Base-by-base conservation (phyloP, 257 asterid genomes). In the Gentiana macrophylla region DNA sequence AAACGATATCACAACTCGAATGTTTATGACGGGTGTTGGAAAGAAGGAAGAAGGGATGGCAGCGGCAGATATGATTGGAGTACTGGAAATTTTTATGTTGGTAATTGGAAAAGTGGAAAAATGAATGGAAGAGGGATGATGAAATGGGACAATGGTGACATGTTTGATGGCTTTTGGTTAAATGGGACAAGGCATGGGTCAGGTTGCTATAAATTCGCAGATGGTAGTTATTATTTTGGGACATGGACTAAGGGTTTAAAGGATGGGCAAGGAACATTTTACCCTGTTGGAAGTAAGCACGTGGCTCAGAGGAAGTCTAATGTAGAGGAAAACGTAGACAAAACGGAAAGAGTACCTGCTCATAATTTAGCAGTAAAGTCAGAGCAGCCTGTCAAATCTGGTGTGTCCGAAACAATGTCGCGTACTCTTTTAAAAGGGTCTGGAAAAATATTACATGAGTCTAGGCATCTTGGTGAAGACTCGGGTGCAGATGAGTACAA, bases 11-110 rank as follows among this genome's bases (percentile, higher is more conserved):
- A 79, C 32, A 88, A 81, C 74, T 74, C 84, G 38, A 94, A 92
- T 68, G 67, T 82, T 57, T 92, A 88, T 70, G 95, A 92, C 56
- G 97, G 97, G 56, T 77, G 93, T 59, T 88, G 99, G 99, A 83
- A 80, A 82, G 94, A 83, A 68, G 94, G 94, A 62, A 74, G 73
- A 58, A 84, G 90, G 35, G 97, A 88, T 69, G 99, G 99, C 62
- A 76, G 94, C 56, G 99, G 99, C 55, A 73, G 86, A 73, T 92
- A 88, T 76, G 82, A 72, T 8, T 92, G 99, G 99, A 73, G 78
- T 48, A 73, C 65, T 50, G 87, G 84, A 35, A 76, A 81, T 69
- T 62, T 71, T 65, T 92, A 92, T 53, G 82, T 84, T 35, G 99
- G 99, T 62, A 81, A 83, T 62, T 92, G 97, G 97, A 85, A 77